Conservation (phyloP, 1,139 yeast genomes). For the Geotrichum aggregatum region DNA sequence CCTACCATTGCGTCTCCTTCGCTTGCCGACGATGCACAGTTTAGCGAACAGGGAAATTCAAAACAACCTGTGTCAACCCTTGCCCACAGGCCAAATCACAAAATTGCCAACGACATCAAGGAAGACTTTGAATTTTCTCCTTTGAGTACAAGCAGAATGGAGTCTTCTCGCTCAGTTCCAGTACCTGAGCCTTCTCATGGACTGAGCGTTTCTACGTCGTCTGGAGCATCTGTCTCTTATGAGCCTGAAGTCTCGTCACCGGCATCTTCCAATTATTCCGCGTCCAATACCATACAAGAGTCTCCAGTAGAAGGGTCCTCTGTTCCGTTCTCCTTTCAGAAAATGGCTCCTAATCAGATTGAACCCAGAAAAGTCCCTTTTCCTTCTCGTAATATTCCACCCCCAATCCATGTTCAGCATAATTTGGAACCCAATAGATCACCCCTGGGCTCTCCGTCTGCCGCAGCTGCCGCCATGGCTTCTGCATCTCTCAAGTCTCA, state of each 20-base stretch:
- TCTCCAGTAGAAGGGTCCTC: background rate
- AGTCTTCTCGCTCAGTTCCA: background rate
- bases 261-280: slow-evolving; percentile 4
- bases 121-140: background rate
- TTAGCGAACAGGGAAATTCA: background rate
- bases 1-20: background rate
- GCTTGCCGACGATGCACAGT: background rate
- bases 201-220: background rate
- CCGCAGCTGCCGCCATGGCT: slow-evolving; percentile 19
- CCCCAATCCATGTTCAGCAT: background rate
- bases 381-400: background rate
- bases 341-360: slow-evolving; percentile 4
- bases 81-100: background rate
- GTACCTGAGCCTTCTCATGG: background rate
- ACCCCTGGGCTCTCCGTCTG: slow-evolving; percentile 12
- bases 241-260: slow-evolving; percentile 1
- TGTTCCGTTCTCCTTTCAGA: slow-evolving; percentile 8
- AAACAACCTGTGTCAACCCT: background rate
- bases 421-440: background rate
- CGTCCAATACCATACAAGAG: background rate
- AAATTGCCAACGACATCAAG: slow-evolving; percentile 1
- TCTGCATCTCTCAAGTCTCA: slow-evolving; percentile 11
- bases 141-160: background rate
- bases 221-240: background rate
- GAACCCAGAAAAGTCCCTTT: slow-evolving; percentile 4